Evolutionary conservation across 2,329 filamentous ascomycete genomes (phyloP).

Genomic region (Colletotrichum caudatum): DNA sequence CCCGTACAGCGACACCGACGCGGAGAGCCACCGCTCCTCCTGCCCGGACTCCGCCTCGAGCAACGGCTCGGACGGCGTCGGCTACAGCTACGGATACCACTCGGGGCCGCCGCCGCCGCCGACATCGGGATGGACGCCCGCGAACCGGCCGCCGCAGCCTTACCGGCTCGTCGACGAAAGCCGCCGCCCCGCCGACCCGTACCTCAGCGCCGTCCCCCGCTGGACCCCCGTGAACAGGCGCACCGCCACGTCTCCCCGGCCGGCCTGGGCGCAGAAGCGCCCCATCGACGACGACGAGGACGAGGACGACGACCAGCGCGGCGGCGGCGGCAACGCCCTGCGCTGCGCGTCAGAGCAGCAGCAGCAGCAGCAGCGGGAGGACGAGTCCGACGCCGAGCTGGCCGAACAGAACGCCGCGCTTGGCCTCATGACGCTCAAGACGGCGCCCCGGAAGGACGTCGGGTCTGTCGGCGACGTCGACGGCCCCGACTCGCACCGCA

Average conservation of each 20-base stretch:
- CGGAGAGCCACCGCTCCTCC: slow-evolving; percentile 49
- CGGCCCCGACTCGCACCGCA: slow-evolving; percentile 47
- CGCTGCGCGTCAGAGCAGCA: slow-evolving; percentile 24
- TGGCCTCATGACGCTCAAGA: slow-evolving; percentile 61
- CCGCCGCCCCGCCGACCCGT: slow-evolving; percentile 51
- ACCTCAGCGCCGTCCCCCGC: slow-evolving; percentile 60
- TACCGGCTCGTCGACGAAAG: slow-evolving; percentile 39
- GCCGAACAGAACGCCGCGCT: slow-evolving; percentile 61
- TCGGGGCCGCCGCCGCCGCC: slow-evolving; percentile 18
- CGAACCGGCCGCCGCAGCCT: slow-evolving; percentile 44
- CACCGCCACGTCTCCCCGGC: slow-evolving; percentile 26
- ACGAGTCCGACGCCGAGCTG: slow-evolving; percentile 44
- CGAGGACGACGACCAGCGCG: slow-evolving; percentile 45
- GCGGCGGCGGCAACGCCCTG: slow-evolving; percentile 42
- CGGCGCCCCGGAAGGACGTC: slow-evolving; percentile 34
- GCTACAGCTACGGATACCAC: slow-evolving; percentile 32
- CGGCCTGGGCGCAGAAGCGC: slow-evolving; percentile 45
- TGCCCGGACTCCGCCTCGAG: slow-evolving; percentile 44
- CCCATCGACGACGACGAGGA: slow-evolving; percentile 46
- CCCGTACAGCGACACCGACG: slow-evolving; percentile 57
- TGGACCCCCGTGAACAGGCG: slow-evolving; percentile 44
- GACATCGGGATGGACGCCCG: slow-evolving; percentile 47
- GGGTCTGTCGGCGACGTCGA: slow-evolving; percentile 42
- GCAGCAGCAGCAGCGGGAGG: slow-evolving; percentile 25
- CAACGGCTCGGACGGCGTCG: slow-evolving; percentile 32